phyloP scores from a whole-genome alignment of 208 protist species.

The Porcisia hertigi region DNA sequence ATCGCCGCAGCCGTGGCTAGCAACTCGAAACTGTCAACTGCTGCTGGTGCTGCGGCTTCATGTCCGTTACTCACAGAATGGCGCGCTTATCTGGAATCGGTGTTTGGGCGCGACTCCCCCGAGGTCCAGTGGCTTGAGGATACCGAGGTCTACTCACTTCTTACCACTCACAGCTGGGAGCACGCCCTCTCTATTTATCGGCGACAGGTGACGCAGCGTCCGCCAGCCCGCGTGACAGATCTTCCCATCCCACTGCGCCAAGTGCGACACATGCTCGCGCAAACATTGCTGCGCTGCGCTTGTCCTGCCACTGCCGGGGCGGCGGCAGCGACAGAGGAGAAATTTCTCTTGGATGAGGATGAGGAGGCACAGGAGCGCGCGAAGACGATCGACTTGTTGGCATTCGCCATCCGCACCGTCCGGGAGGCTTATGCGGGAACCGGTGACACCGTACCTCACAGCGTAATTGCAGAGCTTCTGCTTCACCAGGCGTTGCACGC shows the following conservation, averaged over 20 bases:
- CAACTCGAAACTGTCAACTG: background rate
- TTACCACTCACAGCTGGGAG: slow-evolving; percentile 34
- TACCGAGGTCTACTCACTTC: slow-evolving; percentile 68
- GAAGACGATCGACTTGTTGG: slow-evolving; percentile 8
- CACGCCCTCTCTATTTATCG: slow-evolving; percentile 48
- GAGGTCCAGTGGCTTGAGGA: slow-evolving; percentile 76
- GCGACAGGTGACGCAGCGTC: slow-evolving; percentile 37
- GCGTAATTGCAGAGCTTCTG: slow-evolving; percentile 46
- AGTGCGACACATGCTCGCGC: slow-evolving; percentile 40
- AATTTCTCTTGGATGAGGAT: slow-evolving; percentile 62
- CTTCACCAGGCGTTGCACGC: slow-evolving; percentile 34
- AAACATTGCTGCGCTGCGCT: slow-evolving; percentile 44
- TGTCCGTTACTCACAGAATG: slow-evolving; percentile 33
- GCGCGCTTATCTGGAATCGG: slow-evolving; percentile 11
- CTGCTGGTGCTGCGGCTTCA: background rate
- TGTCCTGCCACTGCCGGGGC: slow-evolving; percentile 1
- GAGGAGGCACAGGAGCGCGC: slow-evolving; percentile 26
- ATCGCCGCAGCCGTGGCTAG: slow-evolving; percentile 27
- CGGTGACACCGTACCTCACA: slow-evolving; percentile 27
- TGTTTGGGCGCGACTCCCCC: slow-evolving; percentile 56
- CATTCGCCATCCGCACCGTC: slow-evolving; percentile 19
- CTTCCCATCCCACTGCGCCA: slow-evolving; percentile 70
- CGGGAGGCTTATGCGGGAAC: slow-evolving; percentile 23
- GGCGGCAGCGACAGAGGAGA: background rate
- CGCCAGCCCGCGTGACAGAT: slow-evolving; percentile 38